These are phyloP conservation scores for Mesostigma viride DNA, from an alignment of 139 green algal genomes.

Conservation along the genomic window DNA sequence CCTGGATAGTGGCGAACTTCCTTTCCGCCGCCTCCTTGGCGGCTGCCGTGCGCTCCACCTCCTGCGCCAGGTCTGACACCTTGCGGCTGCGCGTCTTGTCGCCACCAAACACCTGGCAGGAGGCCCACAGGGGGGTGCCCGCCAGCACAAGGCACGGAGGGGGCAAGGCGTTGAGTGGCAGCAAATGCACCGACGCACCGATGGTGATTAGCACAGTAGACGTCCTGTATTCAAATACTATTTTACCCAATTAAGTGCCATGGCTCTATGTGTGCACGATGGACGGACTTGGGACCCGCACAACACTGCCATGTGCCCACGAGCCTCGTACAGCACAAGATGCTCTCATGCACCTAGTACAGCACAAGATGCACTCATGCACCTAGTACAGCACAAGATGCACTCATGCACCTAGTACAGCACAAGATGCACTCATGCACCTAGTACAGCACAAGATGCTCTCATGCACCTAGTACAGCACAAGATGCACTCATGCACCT, in stretches of 20 bases:
- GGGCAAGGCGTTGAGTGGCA: neutral
- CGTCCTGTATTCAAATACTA: neutral
- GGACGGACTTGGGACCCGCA: neutral
- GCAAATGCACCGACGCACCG: neutral
- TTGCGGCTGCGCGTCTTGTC: slow-evolving; percentile 31
- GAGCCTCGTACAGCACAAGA: too few relatives aligned
- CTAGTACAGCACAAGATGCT: too few relatives aligned
- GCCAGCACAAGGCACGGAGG: neutral
- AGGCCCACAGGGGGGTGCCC: neutral
- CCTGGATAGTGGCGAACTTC: slow-evolving; percentile 47
- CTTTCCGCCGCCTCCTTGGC: slow-evolving; percentile 22
- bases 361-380: too few relatives aligned
- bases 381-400: too few relatives aligned
- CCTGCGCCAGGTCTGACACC: slow-evolving; percentile 35
- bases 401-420: too few relatives aligned
- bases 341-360: too few relatives aligned
- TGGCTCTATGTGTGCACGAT: neutral
- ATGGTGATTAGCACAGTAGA: neutral
- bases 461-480: too few relatives aligned
- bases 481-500: too few relatives aligned
- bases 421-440: too few relatives aligned
- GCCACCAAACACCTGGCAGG: slow-evolving; percentile 24
- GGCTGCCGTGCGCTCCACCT: slow-evolving; percentile 41
- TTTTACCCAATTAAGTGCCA: neutral
- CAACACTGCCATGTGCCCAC: too few relatives aligned